phyloP scores from a whole-genome alignment of 2,329 filamentous ascomycete species.

The Exophiala alcalophila region DNA sequence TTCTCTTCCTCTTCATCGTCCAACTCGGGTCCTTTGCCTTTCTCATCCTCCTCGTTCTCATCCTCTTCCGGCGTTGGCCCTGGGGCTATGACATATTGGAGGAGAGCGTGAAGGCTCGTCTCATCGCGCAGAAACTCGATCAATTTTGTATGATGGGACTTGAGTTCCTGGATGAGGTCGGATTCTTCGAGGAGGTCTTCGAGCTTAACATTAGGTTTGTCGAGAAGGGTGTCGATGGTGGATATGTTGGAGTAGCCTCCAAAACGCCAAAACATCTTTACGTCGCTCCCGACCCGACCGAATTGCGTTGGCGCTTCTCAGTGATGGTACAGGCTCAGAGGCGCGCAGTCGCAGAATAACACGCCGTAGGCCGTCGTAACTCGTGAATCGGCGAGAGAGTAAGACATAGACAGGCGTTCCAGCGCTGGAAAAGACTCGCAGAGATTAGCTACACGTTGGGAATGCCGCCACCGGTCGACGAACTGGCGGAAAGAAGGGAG shows the following conservation, averaged over 20 bases:
- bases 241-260: slow-evolving; percentile 98
- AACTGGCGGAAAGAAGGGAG: too few species aligned
- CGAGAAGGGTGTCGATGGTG: slow-evolving; percentile 92
- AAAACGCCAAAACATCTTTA: slow-evolving; percentile 99
- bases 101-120: slow-evolving; percentile 74
- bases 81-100: slow-evolving; percentile 88
- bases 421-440: slow-evolving; percentile 17
- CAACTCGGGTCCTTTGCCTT: slow-evolving; percentile 29
- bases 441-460: slow-evolving; percentile 17
- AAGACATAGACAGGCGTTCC: slow-evolving; percentile 28
- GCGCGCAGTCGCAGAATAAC: slow-evolving; percentile 10
- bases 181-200: slow-evolving; percentile 95
- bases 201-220: slow-evolving; percentile 89
- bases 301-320: slow-evolving; percentile 8
- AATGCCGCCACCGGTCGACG: too few species aligned
- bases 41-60: slow-evolving; percentile 47
- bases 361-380: slow-evolving; percentile 23
- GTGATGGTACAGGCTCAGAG: slow-evolving; percentile 18
- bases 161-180: slow-evolving; percentile 94
- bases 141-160: slow-evolving; percentile 95
- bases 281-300: slow-evolving; percentile 8
- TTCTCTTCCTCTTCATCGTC: slow-evolving; percentile 32
- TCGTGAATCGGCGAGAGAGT: slow-evolving; percentile 17
- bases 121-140: slow-evolving; percentile 94
- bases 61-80: slow-evolving; percentile 52